Conservation (phyloP, 2,329 filamentous ascomycete genomes). For the Cytospora chrysosperma region DNA sequence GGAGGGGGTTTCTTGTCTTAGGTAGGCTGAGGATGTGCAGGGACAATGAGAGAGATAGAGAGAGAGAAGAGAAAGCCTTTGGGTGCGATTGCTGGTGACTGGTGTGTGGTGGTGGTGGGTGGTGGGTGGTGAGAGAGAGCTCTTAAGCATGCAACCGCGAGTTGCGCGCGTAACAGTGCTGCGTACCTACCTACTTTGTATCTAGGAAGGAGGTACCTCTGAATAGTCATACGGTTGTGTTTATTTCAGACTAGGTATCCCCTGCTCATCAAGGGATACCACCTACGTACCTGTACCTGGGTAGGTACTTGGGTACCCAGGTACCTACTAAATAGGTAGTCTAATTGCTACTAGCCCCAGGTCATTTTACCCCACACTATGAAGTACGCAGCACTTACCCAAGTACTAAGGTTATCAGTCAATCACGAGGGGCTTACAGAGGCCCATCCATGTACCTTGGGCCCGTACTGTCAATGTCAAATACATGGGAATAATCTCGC, state of each 20-base stretch:
- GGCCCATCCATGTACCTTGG: background rate
- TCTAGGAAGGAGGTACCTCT: too few relatives aligned
- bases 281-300: background rate
- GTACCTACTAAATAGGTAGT: too few relatives aligned
- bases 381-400: background rate
- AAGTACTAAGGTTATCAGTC: background rate
- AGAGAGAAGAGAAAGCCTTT: background rate
- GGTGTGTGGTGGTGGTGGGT: too few relatives aligned
- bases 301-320: background rate
- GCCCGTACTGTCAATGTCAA: background rate
- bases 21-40: background rate
- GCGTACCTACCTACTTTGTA: too few relatives aligned
- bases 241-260: background rate
- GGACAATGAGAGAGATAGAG: background rate
- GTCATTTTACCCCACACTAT: constrained; percentile 19
- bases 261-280: background rate
- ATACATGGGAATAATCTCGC: background rate
- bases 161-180: background rate
- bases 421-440: background rate
- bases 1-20: background rate
- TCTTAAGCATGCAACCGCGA: background rate
- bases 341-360: too few relatives aligned
- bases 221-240: background rate
- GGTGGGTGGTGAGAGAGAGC: background rate
- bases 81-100: too few relatives aligned